phyloP scores from a whole-genome alignment of 139 green algal species.

The Trebouxia sp. region DNA sequence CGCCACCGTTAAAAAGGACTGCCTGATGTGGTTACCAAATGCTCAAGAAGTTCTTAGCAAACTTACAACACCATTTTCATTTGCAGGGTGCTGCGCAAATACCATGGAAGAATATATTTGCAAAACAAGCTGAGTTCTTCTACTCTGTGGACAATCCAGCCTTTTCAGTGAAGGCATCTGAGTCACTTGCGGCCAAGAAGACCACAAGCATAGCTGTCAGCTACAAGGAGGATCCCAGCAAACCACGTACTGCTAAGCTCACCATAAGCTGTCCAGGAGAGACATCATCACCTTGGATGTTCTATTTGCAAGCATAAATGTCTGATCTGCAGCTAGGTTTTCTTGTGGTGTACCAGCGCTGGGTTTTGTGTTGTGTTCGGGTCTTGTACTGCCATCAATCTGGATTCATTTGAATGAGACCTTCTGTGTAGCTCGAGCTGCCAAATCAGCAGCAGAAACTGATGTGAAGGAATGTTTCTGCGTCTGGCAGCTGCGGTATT shows the following conservation, averaged over 20 bases:
- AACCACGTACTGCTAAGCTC: constrained; percentile 65
- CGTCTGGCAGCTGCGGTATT: neutral
- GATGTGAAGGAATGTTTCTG: no score
- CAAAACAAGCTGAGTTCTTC: constrained; percentile 62
- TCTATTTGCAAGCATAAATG: constrained; percentile 64
- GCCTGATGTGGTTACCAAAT: neutral
- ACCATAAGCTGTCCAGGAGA: constrained; percentile 69
- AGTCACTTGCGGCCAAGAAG: constrained; percentile 74
- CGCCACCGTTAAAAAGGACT: no score
- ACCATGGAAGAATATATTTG: constrained; percentile 81
- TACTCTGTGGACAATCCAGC: constrained; percentile 76
- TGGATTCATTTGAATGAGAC: neutral
- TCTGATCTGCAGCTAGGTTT: no score
- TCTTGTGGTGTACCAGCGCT: neutral
- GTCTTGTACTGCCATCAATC: neutral
- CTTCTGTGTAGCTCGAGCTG: no score
- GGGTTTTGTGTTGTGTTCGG: neutral
- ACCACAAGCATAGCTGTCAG: constrained; percentile 54
- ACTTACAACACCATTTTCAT: no score
- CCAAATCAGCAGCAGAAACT: no score
- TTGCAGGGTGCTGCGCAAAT: constrained; percentile 43
- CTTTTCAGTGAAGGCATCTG: constrained; percentile 63
- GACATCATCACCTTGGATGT: constrained; percentile 67
- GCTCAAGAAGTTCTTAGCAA: neutral
- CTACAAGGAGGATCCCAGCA: constrained; percentile 55